Base-by-base conservation (phyloP, 1,139 yeast genomes). In the Scheffersomyces segobiensis region DNA sequence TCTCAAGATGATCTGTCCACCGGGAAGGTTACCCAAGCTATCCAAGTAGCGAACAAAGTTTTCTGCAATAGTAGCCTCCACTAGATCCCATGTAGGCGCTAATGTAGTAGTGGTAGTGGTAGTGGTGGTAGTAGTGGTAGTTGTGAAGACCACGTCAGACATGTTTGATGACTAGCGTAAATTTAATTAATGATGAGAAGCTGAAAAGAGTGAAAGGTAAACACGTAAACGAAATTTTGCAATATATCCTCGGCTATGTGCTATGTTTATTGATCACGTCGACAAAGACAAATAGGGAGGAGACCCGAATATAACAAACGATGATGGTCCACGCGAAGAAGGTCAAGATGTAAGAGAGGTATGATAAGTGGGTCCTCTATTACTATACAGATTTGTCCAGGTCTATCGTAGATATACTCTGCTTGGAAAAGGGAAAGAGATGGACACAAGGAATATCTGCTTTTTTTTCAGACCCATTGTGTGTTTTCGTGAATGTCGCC, bases 1-100 rank as follows among this genome's bases (percentile, higher is more conserved):
- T 59, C 93, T 81, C 54, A 91, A 78, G 20, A 92, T 74, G 57
- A 89, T 84, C 47, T 82, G 81, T 18, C 97, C 97, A 50, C 98
- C 98, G 1, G 99, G 99, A 26, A 91, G 61, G 51, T 68, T 71
- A 51, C 74, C 78, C 56, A 81, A 71, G 54, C 65, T 65, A 63
- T 78, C 74, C 60, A 80, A 69, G 63, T 78, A 78, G 49, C 67
- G 70, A 18, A 77, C 72, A 60, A 80, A 77, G 42, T 70, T 71
- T 46, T 76, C 75, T 17, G 78, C 70, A 52, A 80, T 70, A 3
- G 78, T 70, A 12, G 71, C 70, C 24, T 76, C 64, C 53, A 80
- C 66, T 59, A 78, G 65, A 57, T 79, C 83, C 66, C 79, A 74
- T 3, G 82, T 71, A 3, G 81, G 82, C 3, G 81, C 77, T 19